A percentile compares a stretch with the other conserved stretches of the same genome.
Conservation (phyloP, 106 monocot species). For the Platanthera guangdongensis region DNA sequence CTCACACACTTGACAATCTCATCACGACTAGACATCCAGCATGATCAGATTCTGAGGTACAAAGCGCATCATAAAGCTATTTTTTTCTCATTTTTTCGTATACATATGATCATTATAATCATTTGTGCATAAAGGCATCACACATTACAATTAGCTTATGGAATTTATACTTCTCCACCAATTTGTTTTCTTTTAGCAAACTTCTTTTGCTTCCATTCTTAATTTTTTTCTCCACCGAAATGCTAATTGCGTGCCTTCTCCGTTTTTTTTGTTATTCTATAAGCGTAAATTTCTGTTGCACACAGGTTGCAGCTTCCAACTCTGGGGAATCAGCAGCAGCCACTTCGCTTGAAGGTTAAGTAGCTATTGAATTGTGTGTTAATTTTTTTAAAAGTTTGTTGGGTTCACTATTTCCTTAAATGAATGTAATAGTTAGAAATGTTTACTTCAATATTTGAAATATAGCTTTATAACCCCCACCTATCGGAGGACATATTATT, state of each 20-base stretch:
- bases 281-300: neutral
- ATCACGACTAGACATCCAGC: neutral
- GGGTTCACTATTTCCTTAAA: neutral
- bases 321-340: slow-evolving; percentile 3
- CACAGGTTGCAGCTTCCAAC: slow-evolving; percentile 2
- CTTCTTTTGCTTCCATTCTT: neutral
- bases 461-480: neutral
- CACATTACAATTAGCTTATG: neutral
- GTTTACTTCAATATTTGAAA: neutral
- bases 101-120: neutral
- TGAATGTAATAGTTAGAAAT: neutral
- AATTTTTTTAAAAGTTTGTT: neutral
- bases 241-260: neutral
- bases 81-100: neutral
- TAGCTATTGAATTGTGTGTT: neutral
- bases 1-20: neutral
- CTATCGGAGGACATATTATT: no score
- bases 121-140: neutral
- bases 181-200: neutral
- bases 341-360: slow-evolving; percentile 5
- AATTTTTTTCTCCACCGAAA: neutral
- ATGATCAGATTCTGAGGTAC: neutral
- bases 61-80: neutral
- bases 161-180: neutral
- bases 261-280: neutral